Percentiles rank a stretch among this genome's conserved stretches.
Evolutionary conservation across 495 filamentous ascomycete genomes (phyloP).

Genomic region (Talaromyces stipitatus): DNA sequence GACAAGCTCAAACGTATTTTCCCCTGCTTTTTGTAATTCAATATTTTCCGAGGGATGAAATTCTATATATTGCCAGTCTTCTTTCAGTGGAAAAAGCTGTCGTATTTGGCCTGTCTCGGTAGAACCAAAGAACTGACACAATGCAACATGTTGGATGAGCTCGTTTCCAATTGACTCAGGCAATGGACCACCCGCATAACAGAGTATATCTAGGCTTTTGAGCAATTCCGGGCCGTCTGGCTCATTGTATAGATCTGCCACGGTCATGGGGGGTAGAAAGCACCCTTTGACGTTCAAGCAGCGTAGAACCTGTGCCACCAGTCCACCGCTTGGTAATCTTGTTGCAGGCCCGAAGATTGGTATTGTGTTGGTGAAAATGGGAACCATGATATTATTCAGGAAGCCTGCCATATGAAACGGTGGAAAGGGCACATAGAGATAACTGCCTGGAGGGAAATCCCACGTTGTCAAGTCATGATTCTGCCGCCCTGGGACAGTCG

Average conservation of each 20-base stretch:
- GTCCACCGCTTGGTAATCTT: neutral
- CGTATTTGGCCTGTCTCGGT: slow-evolving; percentile 13
- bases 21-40: slow-evolving; percentile 30
- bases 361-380: neutral
- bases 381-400: slow-evolving; percentile 6
- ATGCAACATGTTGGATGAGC: slow-evolving; percentile 10
- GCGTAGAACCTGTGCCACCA: neutral
- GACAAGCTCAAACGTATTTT: slow-evolving; percentile 37
- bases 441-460: slow-evolving; percentile 14
- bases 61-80: slow-evolving; percentile 47
- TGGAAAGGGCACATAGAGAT: slow-evolving; percentile 18
- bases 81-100: slow-evolving; percentile 6
- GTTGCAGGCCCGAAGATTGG: neutral
- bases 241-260: slow-evolving; percentile 14
- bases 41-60: slow-evolving; percentile 38
- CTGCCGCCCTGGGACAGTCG: slow-evolving; percentile 15
- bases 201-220: slow-evolving; percentile 11
- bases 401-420: slow-evolving; percentile 19
- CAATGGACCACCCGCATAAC: slow-evolving; percentile 18
- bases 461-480: slow-evolving; percentile 16
- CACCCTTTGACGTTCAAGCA: neutral
- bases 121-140: slow-evolving; percentile 15
- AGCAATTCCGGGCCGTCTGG: slow-evolving; percentile 9
- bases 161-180: slow-evolving; percentile 9
- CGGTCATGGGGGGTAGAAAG: slow-evolving; percentile 9